A percentile compares a stretch with the other conserved stretches of the same genome.
Conservation (phyloP, 352 stramenopile species). For the Salisapilia sapeloensis region DNA sequence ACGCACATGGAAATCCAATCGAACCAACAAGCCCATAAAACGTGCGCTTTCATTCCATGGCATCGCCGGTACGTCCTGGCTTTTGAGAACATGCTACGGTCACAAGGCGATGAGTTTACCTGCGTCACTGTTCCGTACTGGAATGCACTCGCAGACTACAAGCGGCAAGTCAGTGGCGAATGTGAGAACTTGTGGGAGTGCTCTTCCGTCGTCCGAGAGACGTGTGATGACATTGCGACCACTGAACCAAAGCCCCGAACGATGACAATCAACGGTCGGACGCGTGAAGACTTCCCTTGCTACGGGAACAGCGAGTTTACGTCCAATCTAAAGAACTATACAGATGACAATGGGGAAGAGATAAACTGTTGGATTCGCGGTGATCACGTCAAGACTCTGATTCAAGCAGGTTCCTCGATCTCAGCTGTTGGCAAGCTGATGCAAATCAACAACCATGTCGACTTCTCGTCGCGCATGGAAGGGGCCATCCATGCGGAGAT, state of each 20-base stretch:
- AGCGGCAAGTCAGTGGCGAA: neutral
- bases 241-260: neutral
- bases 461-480: constrained; percentile 1
- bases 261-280: neutral
- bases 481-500: constrained; percentile 1
- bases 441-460: neutral
- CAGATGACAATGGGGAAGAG: neutral
- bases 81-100: constrained; percentile 8
- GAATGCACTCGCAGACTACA: constrained; percentile 5
- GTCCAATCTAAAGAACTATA: neutral
- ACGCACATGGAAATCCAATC: constrained; percentile 5
- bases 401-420: neutral
- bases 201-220: constrained; percentile 1
- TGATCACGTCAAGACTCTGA: neutral
- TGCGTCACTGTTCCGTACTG: constrained; percentile 8
- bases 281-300: neutral
- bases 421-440: constrained; percentile 1
- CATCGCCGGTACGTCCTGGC: constrained; percentile 5
- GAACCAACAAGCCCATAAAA: constrained; percentile 5
- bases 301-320: neutral
- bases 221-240: neutral
- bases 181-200: constrained; percentile 1
- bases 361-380: neutral
- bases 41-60: constrained; percentile 6
- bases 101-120: constrained; percentile 1